Conservation (phyloP, 768 basidiomycete species). For the Gloeophyllum trabeum region DNA sequence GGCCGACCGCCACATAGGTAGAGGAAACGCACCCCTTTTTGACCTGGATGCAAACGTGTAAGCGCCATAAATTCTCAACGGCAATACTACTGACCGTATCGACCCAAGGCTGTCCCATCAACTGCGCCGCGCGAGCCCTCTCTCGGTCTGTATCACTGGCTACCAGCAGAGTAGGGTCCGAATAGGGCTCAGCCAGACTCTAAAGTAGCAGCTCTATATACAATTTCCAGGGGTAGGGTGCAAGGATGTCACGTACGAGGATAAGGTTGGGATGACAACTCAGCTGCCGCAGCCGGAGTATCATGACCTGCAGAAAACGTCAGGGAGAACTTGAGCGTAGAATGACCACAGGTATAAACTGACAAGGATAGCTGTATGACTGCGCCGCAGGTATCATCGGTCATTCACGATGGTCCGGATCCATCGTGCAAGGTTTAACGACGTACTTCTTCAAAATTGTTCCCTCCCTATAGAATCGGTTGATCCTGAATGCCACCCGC, state of each 20-base stretch:
- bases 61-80: neutral
- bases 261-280: conserved; percentile 67
- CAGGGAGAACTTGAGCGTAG: no score
- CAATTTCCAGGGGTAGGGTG: neutral
- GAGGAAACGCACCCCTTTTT: conserved; percentile 21
- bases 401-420: no score
- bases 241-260: conserved; percentile 28
- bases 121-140: conserved; percentile 35
- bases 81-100: neutral
- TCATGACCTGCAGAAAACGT: conserved; percentile 54
- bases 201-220: conserved; percentile 8
- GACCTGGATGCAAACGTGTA: conserved; percentile 20
- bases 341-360: no score
- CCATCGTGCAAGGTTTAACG: no score
- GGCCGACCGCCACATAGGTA: neutral
- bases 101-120: conserved; percentile 34
- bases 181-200: conserved; percentile 31
- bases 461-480: conserved; percentile 48
- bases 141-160: conserved; percentile 41
- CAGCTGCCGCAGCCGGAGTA: conserved; percentile 64
- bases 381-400: no score
- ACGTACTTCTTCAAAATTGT: conserved; percentile 64
- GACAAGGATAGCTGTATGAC: no score
- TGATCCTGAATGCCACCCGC: conserved; percentile 39
- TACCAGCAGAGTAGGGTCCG: conserved; percentile 39